Evolutionary conservation across 192 early-diverging fungal species (phyloP).

Genomic region (Coemansia sp.): DNA sequence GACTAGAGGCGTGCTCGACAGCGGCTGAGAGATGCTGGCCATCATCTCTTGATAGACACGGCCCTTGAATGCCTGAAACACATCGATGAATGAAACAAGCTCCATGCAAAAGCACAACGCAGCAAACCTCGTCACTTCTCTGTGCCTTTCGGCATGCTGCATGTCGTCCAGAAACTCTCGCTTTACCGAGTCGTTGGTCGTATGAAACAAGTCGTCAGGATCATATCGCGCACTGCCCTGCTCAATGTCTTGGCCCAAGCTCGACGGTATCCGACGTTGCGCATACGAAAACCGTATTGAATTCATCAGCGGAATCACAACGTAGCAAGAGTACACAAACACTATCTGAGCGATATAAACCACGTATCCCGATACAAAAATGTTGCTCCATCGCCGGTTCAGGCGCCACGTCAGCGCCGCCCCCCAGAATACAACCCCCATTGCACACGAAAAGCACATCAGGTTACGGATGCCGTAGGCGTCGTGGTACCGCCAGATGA

Average conservation of each 20-base stretch:
- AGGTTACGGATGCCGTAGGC: conserved; percentile 31
- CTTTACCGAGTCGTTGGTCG: background rate
- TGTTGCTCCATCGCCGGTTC: conserved; percentile 1
- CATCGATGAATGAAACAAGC: conserved; percentile 37
- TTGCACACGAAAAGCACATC: conserved; percentile 8
- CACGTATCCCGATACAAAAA: conserved; percentile 13
- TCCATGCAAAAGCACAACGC: conserved; percentile 34
- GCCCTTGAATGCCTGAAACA: conserved; percentile 34
- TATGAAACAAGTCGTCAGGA: background rate
- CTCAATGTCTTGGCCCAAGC: background rate
- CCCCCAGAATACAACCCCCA: conserved; percentile 21
- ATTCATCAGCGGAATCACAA: conserved; percentile 14
- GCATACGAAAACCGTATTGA: conserved; percentile 18
- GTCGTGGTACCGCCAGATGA: conserved; percentile 16
- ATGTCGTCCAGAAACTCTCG: conserved; percentile 22
- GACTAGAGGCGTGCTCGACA: background rate
- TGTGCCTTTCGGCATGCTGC: conserved; percentile 17
- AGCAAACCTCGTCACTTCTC: conserved; percentile 21
- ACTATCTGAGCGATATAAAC: conserved; percentile 20
- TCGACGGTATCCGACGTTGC: background rate
- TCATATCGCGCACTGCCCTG: background rate
- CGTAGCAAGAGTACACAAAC: conserved; percentile 19
- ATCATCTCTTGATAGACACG: conserved; percentile 14
- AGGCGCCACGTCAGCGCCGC: conserved; percentile 24
- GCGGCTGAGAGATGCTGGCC: background rate